Evolutionary conservation across 2,329 filamentous ascomycete genomes (phyloP), one percentile per base, ranked within the genome.

Genomic region (Elsinoe arachidis): DNA sequence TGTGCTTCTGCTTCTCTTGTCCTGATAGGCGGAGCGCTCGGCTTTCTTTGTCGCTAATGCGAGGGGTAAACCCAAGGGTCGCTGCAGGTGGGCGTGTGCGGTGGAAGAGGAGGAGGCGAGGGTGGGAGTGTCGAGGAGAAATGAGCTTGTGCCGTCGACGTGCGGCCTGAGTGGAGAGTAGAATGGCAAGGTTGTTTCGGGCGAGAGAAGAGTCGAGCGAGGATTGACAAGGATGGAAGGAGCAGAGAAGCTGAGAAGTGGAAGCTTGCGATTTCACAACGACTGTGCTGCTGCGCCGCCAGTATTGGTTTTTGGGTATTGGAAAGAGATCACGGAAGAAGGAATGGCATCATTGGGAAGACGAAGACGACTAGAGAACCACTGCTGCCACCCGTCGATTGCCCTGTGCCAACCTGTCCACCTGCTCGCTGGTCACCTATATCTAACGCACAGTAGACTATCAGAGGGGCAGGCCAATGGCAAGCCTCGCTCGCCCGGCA

Each of bases 391-490:
- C 49, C 49, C 49, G 49, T 53, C 49, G 17, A 53, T 53, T 53
- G 49, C 49, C 49, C 49, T 53, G 49, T 39, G 49, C 49, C 33
- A 53, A 53, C 49, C 49, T 53, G 30, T 34, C 23, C 33, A 53
- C 49, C 49, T 53, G 49, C 49, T 39, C 33, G 49, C 49, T 53
- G 35, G 49, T 53, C 49, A 38, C 39, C 49, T 53, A 53, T 53
- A 53, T 53, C 49, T 53, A 53, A 53, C 49, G 49, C 49, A 34
- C 49, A 53, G 49, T 39, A 53, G 49, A 53, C 49, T 53, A 53
- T 53, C 34, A 17, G 6, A 6, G 9, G 17, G 15, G 4, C 26
- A 12, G 33, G 17, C 49, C 49, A 53, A 38, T 39, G 14, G 38
- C 19, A 2, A 2, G 5, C 34, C 19, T 10, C 33, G 12, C 9